Base-by-base conservation (phyloP, 768 basidiomycete species). In the Podaxis mareebaensis region DNA sequence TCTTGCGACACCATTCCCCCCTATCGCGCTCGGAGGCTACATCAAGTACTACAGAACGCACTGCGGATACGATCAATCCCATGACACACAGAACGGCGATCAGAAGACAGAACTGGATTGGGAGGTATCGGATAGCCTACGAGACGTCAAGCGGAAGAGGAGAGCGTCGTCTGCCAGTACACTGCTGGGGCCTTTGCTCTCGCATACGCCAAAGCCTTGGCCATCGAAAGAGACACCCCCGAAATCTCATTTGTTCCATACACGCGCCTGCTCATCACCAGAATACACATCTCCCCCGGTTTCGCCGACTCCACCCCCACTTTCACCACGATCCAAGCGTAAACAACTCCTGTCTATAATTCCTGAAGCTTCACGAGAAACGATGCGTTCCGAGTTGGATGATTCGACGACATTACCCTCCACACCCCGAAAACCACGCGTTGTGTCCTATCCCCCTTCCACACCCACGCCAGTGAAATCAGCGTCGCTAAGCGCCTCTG, bases 1-100 rank as follows among this genome's bases (percentile, higher is more conserved):
- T 12, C 61, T 63, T 28, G 61, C 53, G 38, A 72, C 69, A 22
- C 79, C 79, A 0, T 80, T 81, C 64, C 79, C 79, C 7, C 70
- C 70, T 4, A 76, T 81, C 33, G 70, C 75, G 2, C 67, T 70
- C 24, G 80, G 80, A 17, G 79, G 79, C n/a, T 81, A 81, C 68
- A 75, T 66, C 24, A 72, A 70, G 63, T 81, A 78, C 63, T 81
- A 81, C 65, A 67, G 69, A 49, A 65, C 64, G 13, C 67, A 69
- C 58, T 66, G 11, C 36, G 58, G 33, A 33, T 48, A 53, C 11
- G 38, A n/a, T 20, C 22, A 60, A 44, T 30, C 13, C n/a, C 20
- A 38, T 36, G 30, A 24, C 56, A 42, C 52, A 55, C 62, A 42
- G 40, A 42, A 42, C 12, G 40, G 39, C 48, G 56, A 38, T 48